Evolutionary conservation across 768 basidiomycete species (phyloP), one percentile per base, ranked within the genome.

Genomic region (Leccinum sublutescens): DNA sequence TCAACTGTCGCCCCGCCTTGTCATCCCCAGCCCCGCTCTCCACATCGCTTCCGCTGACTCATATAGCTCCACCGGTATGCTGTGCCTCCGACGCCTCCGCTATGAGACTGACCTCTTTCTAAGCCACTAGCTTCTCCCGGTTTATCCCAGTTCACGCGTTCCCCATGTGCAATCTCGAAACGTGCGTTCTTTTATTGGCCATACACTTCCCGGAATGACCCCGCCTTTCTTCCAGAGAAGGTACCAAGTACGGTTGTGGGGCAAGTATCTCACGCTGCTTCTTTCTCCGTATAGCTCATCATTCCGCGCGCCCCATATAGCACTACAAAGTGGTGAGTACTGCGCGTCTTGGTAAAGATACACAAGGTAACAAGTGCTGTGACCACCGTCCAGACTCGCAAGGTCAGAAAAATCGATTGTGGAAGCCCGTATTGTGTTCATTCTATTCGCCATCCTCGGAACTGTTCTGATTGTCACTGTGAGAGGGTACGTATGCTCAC

Each of bases 161-260:
- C 64, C 43, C 54, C 62, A 85, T 85, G 83, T 85, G 84, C 73
- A 81, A 80, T 63, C 79, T 82, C 47, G 77, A 80, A 67, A 85
- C 85, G 82, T 85, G 60, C 19, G 59, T 78, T 71, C 61, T 53
- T 52, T 57, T 52, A 60, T 56, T 67, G 49, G 59, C 60, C 60
- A 36, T 60, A 27, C 34, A 19, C 17, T 60, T 56, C 63, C 56
- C 69, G 50, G 56, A 58, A 43, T 72, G 53, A 74, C 68, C 66
- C 63, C 71, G 58, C 57, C 61, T 62, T 64, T 50, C 57, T 57
- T 58, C 40, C 76, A 91, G 89, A 67, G 86, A 89, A 80, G 89
- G 87, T 63, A 85, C 82, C 61, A 84, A 85, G 76, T 79, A 85
- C 68, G 88, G 86, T 68, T 92, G 90, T 71, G 89, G 89, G 70